Evolutionary conservation across 805 yeast species (phyloP), one percentile per base, ranked within the genome.

Genomic region (Wickerhamomyces queroliae): DNA sequence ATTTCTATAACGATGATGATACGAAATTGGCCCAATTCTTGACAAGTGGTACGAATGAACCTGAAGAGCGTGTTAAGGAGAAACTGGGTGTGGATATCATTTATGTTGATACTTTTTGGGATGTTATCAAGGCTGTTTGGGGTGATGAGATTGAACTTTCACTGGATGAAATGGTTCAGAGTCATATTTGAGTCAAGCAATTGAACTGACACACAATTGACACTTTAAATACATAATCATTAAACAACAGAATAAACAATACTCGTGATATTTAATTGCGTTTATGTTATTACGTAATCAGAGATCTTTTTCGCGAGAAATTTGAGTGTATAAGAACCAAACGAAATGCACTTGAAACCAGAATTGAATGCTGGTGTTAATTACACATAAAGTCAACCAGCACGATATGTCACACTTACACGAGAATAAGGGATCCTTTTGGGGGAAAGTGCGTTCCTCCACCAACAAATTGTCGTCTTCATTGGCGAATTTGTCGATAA

Each of bases 41-140:
- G 39, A 45, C 44, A 18, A 28, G 33, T 26, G 48, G 44, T 1
- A 48, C 63, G 39, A 46, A 48, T n/a, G 70, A 66, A 21, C 78
- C 80, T 3, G 85, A 78, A 46, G 52, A 55, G 24, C 74, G 66
- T 60, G 67, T 78, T 33, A 49, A 60, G 46, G 61, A 67, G 5
- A 82, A 79, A 43, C 69, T 80, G 49, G 83, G 79, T 0, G 63
- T 86, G 35, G 67, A 72, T 38, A 55, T 88, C 12, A 61, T 63
- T 34, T 88, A 83, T 52, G 91, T 86, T 32, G 76, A 72, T 49
- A 88, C 83, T 47, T 83, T 89, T 47, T 75, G 84, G 70, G 95
- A 88, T 54, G 95, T 81, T 10, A 62, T 88, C 33, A 64, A 63
- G 25, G 68, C 70, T 28, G 85, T 82, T n/a, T 87, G 95, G 95